Evolutionary conservation across 768 basidiomycete genomes (phyloP).

Genomic region (Leucosporidium yakuticum): DNA sequence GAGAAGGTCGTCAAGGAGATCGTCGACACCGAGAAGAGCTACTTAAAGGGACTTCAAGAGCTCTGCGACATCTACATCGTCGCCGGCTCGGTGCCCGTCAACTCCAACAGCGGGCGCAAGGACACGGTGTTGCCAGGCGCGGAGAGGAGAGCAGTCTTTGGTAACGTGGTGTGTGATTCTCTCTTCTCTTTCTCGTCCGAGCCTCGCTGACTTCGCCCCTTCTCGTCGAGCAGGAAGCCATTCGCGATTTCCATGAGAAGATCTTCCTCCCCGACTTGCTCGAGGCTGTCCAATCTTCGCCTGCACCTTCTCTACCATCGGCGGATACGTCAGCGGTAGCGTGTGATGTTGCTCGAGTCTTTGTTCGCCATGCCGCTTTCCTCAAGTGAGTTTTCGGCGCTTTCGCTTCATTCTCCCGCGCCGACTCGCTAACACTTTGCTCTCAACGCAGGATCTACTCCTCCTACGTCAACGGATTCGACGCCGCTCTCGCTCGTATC

Average conservation of each 20-base stretch:
- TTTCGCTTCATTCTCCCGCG: background rate
- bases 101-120: slow-evolving; percentile 59
- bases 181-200: background rate
- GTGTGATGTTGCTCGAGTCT: slow-evolving; percentile 75
- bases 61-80: slow-evolving; percentile 92
- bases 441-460: slow-evolving; percentile 66
- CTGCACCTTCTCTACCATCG: too few relatives aligned
- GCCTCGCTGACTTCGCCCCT: background rate
- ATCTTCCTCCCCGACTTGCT: slow-evolving; percentile 90
- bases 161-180: slow-evolving; percentile 52
- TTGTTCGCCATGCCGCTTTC: slow-evolving; percentile 89
- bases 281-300: slow-evolving; percentile 47
- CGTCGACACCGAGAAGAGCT: slow-evolving; percentile 89
- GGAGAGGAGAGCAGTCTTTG: slow-evolving; percentile 87
- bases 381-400: slow-evolving; percentile 55
- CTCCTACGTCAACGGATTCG: slow-evolving; percentile 96
- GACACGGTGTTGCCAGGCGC: slow-evolving; percentile 77
- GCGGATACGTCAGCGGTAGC: slow-evolving; percentile 51
- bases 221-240: slow-evolving; percentile 52
- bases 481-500: slow-evolving; percentile 80
- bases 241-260: slow-evolving; percentile 86
- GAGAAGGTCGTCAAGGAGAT: slow-evolving; percentile 83
- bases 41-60: slow-evolving; percentile 88
- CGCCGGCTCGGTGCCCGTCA: slow-evolving; percentile 66
- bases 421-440: background rate